A percentile compares a stretch with the other conserved stretches of the same genome.
Evolutionary conservation across 352 stramenopile genomes (phyloP).

Genomic region (Phytophthora fragariae): DNA sequence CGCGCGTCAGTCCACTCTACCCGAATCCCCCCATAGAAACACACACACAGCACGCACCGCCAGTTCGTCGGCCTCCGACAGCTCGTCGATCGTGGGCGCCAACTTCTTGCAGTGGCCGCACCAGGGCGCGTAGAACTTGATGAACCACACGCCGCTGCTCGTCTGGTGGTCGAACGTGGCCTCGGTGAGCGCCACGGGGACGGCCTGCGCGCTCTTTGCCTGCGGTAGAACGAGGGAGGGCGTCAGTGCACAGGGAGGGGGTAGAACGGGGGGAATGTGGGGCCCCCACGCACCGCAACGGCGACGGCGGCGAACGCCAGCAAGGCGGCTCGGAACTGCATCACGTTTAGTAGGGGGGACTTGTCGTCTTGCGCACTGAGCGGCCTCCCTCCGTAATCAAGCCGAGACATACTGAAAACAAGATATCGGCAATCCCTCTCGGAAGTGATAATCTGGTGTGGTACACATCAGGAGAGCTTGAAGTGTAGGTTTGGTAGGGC

Average conservation of each 20-base stretch:
- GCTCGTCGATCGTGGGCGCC: conserved; percentile 65
- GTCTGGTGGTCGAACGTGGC: conserved; percentile 71
- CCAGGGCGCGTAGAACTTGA: conserved; percentile 91
- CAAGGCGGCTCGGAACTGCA: conserved; percentile 22
- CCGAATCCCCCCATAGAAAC: background rate
- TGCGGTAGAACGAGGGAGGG: background rate
- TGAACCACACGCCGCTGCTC: conserved; percentile 63
- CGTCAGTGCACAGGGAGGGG: background rate
- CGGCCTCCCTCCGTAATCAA: conserved; percentile 19
- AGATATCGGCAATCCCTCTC: background rate
- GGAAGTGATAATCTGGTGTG: conserved; percentile 5
- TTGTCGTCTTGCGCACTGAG: conserved; percentile 25
- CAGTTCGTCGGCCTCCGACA: conserved; percentile 53
- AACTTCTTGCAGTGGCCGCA: conserved; percentile 88
- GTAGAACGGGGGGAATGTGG: background rate
- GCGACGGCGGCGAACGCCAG: conserved; percentile 45
- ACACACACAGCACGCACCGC: background rate
- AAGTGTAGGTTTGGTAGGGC: background rate
- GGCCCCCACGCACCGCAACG: conserved; percentile 10
- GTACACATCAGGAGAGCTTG: background rate
- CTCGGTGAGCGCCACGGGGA: conserved; percentile 49
- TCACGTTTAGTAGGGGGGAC: conserved; percentile 15
- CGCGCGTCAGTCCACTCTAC: background rate
- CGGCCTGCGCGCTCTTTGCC: conserved; percentile 32
- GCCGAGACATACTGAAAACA: background rate